phyloP scores from a whole-genome alignment of 2,329 filamentous ascomycete genomes.

The Lachnellula cervina region DNA sequence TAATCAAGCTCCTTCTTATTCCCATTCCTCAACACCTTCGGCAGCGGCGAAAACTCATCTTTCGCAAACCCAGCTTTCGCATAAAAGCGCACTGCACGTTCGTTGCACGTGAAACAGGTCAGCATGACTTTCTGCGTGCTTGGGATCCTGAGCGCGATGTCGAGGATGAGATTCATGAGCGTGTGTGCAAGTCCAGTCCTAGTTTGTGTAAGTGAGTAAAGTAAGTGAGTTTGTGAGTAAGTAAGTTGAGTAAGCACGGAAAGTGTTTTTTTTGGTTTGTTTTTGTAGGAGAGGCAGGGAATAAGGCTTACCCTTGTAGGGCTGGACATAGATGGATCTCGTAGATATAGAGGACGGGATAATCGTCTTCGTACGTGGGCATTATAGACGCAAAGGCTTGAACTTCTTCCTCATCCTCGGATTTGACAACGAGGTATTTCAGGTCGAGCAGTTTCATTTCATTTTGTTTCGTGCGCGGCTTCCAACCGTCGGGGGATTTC shows the following conservation, averaged over 20 bases:
- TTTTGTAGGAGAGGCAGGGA: not conserved
- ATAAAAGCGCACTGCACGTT: constrained; percentile 56
- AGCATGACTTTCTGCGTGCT: constrained; percentile 65
- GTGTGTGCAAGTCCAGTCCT: constrained; percentile 59
- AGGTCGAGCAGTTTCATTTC: constrained; percentile 68
- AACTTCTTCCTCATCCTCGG: constrained; percentile 30
- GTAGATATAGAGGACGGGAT: constrained; percentile 70
- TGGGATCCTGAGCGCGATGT: constrained; percentile 48
- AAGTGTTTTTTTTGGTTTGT: not conserved
- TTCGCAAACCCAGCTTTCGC: constrained; percentile 50
- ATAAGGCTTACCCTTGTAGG: constrained; percentile 46
- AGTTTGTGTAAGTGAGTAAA: not conserved
- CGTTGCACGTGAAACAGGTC: constrained; percentile 64
- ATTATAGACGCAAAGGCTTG: constrained; percentile 62
- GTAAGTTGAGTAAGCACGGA: constrained; percentile 1
- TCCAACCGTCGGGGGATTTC: constrained; percentile 58
- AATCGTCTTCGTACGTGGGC: constrained; percentile 63
- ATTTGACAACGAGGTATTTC: constrained; percentile 60
- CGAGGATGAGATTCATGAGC: constrained; percentile 53
- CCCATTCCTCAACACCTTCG: constrained; percentile 49
- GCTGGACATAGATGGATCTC: constrained; percentile 63
- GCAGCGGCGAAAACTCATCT: constrained; percentile 51
- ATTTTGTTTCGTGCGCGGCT: constrained; percentile 50
- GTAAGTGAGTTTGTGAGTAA: not conserved
- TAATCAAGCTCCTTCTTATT: constrained; percentile 53